Evolutionary conservation across 148 eudicot genomes (phyloP).

Genomic region (Agrostemma githago): DNA sequence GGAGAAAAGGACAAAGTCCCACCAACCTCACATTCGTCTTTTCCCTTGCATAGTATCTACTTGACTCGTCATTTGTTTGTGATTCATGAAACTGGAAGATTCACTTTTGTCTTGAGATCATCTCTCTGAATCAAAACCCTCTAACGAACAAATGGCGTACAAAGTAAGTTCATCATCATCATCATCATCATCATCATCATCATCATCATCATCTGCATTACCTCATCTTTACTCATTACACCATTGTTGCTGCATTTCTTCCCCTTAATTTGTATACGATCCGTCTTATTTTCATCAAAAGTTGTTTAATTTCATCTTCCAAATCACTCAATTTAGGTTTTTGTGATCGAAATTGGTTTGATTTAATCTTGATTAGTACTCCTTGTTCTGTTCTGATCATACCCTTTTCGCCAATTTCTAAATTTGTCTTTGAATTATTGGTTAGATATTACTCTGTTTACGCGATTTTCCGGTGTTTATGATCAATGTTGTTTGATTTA

Average conservation of each 20-base stretch:
- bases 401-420: not conserved
- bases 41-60: no score
- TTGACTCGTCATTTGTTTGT: no score
- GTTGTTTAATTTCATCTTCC: not conserved
- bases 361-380: not conserved
- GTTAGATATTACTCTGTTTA: no score
- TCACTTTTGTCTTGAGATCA: not conserved
- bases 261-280: not conserved
- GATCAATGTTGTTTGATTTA: not conserved
- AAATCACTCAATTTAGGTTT: no score
- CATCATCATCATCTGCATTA: not conserved
- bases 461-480: no score
- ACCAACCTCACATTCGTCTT: no score
- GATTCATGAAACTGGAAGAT: no score
- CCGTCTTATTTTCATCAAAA: not conserved
- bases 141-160: not conserved
- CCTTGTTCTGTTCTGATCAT: not conserved
- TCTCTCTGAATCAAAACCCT: not conserved
- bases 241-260: not conserved
- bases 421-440: no score
- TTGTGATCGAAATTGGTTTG: no score
- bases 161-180: not conserved
- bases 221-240: not conserved
- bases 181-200: not conserved
- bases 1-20: no score